Base-by-base conservation (phyloP, 805 yeast genomes). In the Myxozyma geophila region DNA sequence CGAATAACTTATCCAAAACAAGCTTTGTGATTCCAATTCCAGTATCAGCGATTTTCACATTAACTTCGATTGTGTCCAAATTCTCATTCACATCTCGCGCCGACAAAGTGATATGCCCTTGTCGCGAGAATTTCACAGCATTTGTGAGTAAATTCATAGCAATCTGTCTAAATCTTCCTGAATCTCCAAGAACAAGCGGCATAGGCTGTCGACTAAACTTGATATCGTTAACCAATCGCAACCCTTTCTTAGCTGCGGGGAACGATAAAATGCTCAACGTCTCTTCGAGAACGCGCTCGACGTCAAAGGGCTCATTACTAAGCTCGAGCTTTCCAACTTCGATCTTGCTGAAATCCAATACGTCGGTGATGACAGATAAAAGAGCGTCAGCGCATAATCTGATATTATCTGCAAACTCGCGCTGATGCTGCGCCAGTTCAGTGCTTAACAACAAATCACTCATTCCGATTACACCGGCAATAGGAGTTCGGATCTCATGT, bases 401-500 rank as follows among this genome's bases (percentile, higher is more conserved):
- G 59, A 83, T 82, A 10, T 85, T 83, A 64, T 82, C 84, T 8
- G 82, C 86, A 65, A 83, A 83, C 62, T 81, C 83, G 23, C 77
- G 71, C 66, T 83, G 86, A 7, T 80, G 73, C 40, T 73, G 75
- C 13, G 73, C 76, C 62, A 83, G 72, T 2, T 75, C 77, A 0
- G 86, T 83, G 63, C 82, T 85, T 58, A 83, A 72, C 60, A 83
- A 74, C 65, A 83, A 80, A 2, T 82, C 78, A 1, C 83, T 78
- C 70, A 83, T 81, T 17, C 83, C 80, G 60, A 82, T 74, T 39
- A 81, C 74, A 1, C 83, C 81, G 68, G 83, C 83, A 73, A 83
- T 83, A 0, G 86, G 86, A 1, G 86, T 83, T 55, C 86, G 74
- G 54, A 83, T 82, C 67, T 83, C 86, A 68, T 83, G 86, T 1